These are phyloP conservation scores for Colletotrichum noveboracense DNA, from an alignment of 2,329 filamentous ascomycete species.

Conservation along the genomic window DNA sequence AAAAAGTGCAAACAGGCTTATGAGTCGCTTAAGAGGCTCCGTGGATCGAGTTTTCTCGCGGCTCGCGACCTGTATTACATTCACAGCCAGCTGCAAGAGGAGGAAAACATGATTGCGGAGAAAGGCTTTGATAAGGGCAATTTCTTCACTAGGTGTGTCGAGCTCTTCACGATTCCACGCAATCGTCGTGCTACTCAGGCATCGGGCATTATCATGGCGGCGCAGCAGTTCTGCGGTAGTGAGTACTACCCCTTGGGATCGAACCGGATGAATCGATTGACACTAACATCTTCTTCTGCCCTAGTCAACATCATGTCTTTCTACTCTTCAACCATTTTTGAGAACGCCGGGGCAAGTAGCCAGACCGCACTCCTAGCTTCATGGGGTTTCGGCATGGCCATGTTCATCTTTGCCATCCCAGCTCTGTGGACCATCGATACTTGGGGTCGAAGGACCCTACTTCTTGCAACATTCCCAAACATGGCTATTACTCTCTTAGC, in stretches of 20 bases:
- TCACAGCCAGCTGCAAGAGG: conserved; percentile 39
- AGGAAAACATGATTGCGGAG: conserved; percentile 18
- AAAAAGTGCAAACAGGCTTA: conserved; percentile 58
- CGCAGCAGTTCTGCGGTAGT: conserved; percentile 65
- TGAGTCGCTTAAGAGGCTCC: conserved; percentile 58
- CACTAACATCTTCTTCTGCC: not conserved
- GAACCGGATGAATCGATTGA: not conserved
- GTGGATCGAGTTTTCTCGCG: conserved; percentile 64
- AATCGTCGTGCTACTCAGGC: conserved; percentile 68
- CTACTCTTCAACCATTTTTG: conserved; percentile 53
- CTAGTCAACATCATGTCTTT: conserved; percentile 54
- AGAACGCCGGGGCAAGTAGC: conserved; percentile 44
- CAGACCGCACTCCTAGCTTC: conserved; percentile 48
- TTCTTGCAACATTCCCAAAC: conserved; percentile 70
- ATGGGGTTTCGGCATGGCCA: conserved; percentile 61
- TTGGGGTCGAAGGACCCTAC: conserved; percentile 64
- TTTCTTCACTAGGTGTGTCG: conserved; percentile 53
- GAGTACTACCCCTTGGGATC: conserved; percentile 21
- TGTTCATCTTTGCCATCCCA: conserved; percentile 68
- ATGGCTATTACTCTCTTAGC: conserved; percentile 65
- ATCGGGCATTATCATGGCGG: conserved; percentile 71
- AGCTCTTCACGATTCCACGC: conserved; percentile 64
- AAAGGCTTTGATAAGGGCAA: conserved; percentile 36
- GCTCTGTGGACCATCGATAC: conserved; percentile 72
- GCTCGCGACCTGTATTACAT: conserved; percentile 69